phyloP scores from a whole-genome alignment of 1,284 basidiomycete species.

The Moesziomyces sp. region DNA sequence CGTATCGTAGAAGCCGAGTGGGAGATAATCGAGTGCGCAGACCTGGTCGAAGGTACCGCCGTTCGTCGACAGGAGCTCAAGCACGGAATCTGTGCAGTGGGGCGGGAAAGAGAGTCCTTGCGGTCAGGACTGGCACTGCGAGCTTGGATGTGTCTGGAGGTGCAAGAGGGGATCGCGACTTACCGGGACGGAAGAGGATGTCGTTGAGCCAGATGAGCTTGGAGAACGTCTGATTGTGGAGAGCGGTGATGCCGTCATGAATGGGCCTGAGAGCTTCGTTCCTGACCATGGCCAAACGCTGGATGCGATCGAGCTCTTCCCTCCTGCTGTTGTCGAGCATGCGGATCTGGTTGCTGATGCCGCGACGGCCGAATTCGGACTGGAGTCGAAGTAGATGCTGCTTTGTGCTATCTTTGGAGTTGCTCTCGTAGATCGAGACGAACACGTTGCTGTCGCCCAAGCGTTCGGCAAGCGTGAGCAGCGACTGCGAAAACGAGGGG shows the following conservation, averaged over 20 bases:
- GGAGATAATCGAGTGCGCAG: slow-evolving; percentile 72
- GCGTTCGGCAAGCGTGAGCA: slow-evolving; percentile 34
- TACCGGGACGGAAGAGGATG: slow-evolving; percentile 36
- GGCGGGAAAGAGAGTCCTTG: no score
- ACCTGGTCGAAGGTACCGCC: slow-evolving; percentile 73
- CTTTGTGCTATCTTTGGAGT: slow-evolving; percentile 71
- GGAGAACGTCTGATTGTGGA: slow-evolving; percentile 34
- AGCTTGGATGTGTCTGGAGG: no score
- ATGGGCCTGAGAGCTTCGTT: slow-evolving; percentile 52
- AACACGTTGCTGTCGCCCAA: slow-evolving; percentile 72
- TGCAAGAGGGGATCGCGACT: not conserved
- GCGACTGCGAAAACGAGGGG: slow-evolving; percentile 40
- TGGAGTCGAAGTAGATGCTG: slow-evolving; percentile 69
- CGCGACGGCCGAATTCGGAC: slow-evolving; percentile 56
- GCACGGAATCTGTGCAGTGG: slow-evolving; percentile 44
- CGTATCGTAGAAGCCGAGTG: slow-evolving; percentile 71
- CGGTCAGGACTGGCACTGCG: no score
- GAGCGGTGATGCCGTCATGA: slow-evolving; percentile 20
- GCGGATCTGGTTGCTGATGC: slow-evolving; percentile 28
- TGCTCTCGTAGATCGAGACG: slow-evolving; percentile 73
- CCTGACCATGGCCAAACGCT: slow-evolving; percentile 46
- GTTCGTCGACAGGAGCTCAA: slow-evolving; percentile 72
- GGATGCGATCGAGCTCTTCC: slow-evolving; percentile 46
- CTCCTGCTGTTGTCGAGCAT: slow-evolving; percentile 39
- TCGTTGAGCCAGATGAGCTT: slow-evolving; percentile 59